phyloP scores from a whole-genome alignment of 208 protist genomes.

The Phytomonas sp. region DNA sequence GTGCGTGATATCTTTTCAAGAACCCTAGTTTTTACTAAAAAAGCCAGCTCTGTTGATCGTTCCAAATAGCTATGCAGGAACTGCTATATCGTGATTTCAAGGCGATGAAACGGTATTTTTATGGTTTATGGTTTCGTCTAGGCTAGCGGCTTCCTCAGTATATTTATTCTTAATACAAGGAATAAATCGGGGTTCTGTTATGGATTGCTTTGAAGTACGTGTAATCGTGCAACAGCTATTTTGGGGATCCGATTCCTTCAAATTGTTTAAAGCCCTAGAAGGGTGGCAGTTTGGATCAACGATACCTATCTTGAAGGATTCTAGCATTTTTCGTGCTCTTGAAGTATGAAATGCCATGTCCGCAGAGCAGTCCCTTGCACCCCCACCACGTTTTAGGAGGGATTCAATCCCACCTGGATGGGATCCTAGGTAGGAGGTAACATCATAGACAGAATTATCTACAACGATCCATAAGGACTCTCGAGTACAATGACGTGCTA shows the following conservation, averaged over 20 bases:
- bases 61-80: too few relatives aligned
- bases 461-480: slow-evolving; percentile 60
- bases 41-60: too few relatives aligned
- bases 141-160: too few relatives aligned
- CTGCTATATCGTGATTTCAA: too few relatives aligned
- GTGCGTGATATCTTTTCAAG: too few relatives aligned
- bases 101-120: too few relatives aligned
- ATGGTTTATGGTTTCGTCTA: too few relatives aligned
- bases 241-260: too few relatives aligned
- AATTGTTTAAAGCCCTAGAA: too few relatives aligned
- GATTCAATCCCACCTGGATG: slow-evolving; percentile 61
- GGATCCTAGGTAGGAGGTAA: slow-evolving; percentile 40
- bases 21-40: too few relatives aligned
- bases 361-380: slow-evolving; percentile 49
- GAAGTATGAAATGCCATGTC: slow-evolving; percentile 57
- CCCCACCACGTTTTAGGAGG: slow-evolving; percentile 58
- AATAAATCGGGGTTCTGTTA: neutral
- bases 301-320: slow-evolving; percentile 53
- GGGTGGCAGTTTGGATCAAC: slow-evolving; percentile 17
- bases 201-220: neutral
- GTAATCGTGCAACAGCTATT: neutral
- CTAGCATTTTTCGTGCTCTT: slow-evolving; percentile 23
- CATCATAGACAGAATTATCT: slow-evolving; percentile 62
- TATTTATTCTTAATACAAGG: too few relatives aligned
- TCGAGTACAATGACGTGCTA: slow-evolving; percentile 41